Evolutionary conservation across 805 yeast species (phyloP), one percentile per base, ranked within the genome.

Genomic region (Saccharomyces jurei): DNA sequence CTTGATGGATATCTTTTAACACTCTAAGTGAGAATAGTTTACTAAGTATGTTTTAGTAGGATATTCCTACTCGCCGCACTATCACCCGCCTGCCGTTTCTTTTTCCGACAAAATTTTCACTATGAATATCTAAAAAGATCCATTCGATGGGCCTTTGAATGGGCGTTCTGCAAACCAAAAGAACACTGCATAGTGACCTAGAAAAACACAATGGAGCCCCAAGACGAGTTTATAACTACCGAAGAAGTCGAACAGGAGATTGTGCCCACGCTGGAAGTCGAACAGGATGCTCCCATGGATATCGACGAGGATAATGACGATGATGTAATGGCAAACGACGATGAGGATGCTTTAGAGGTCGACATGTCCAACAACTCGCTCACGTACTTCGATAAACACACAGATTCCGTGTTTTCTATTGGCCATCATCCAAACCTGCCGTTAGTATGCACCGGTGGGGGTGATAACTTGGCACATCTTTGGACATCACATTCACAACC

Each of bases 401-500:
- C 80, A 53, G 99, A 94, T 70, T 89, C 97, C 2, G 81, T 92
- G 3, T 92, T 87, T 71, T 77, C 87, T 13, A 77, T 94, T n/a
- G 81, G 87, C 50, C 74, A 83, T 6, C 97, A 94, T 68, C 97
- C 97, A 44, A 77, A 77, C 6, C 76, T 90, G 56, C 97, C 97
- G 17, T 70, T 86, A 69, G 94, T 88, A 8, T 86, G 84, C n/a
- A 80, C 92, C 25, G 99, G 99, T 30, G 98, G 97, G 46, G 98
- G 96, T 56, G 99, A 94, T 70, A 84, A 92, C 69, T 76, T 81
- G 27, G 97, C 91, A 1, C 88, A 82, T 67, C 68, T 94, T 63
- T 94, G 98, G 98, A 89, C 97, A 3, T 85, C 96, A 1, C 95
- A 89, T 70, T 77, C 89, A 1, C 83, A 81, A 56, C 96, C 96